Evolutionary conservation across 2,329 filamentous ascomycete species (phyloP), one percentile per base, ranked within the genome.

Genomic region (Apiospora malaysiana): DNA sequence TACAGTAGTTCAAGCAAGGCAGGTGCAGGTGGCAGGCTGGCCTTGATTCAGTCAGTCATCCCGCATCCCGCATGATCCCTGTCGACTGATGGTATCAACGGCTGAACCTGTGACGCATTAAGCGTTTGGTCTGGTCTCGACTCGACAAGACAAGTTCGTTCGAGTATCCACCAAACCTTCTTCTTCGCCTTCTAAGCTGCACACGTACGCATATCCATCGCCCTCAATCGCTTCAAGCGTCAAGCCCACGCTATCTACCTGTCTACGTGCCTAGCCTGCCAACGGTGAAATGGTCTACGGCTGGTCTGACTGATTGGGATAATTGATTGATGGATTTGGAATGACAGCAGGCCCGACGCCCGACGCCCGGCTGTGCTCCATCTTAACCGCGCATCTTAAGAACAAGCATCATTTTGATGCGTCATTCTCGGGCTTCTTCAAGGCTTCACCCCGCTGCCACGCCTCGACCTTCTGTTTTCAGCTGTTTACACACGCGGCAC

Each of bases 401-500:
- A n/a, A 40, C 56, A 63, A 32, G 56, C 56, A 63, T 59, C 27
- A 42, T 42, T 9, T 59, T 10, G 51, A 59, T 59, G 51, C 27
- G 51, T 12, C 27, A 37, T 59, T 5, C 51, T 59, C 27, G 16
- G 7, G 4, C 51, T 40, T 63, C 56, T 40, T 63, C 56, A 40
- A n/a, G 32, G 9, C 56, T 12, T 23, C 56, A 63, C 56, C 56
- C 56, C 56, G 27, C 42, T 10, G 42, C 23, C 42, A 7, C 66
- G 66, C n/a, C 66, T 37, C 43, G 66, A 68, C 66, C 66, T 68
- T 32, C 66, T 68, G 1, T 47, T 68, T 68, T 43, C 43, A 47
- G 56, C 10, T 32, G 21, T 45, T 25, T 37, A 43, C 43, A 37
- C 66, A 37, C 37, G 66, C 32, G 25, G 8, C 32, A 23, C 66